Percentiles rank a stretch among this genome's conserved stretches.
Evolutionary conservation across 139 green algal species (phyloP).

Genomic region (Penium margaritaceum): DNA sequence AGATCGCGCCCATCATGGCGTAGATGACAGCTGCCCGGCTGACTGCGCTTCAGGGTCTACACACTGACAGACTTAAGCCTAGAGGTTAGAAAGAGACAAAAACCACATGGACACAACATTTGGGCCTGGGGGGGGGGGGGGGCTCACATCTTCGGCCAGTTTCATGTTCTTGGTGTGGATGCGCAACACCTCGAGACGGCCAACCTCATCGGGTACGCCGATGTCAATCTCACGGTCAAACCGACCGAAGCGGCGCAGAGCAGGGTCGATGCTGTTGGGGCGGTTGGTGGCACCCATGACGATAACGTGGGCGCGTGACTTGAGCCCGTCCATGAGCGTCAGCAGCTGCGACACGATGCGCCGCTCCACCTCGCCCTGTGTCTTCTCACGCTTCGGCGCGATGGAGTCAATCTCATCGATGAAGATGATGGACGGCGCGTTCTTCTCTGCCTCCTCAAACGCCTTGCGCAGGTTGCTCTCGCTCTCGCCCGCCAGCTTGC

Average conservation of each 20-base stretch:
- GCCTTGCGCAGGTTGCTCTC: slow-evolving; percentile 95
- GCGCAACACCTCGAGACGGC: slow-evolving; percentile 84
- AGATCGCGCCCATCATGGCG: no score
- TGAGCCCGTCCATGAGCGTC: slow-evolving; percentile 96
- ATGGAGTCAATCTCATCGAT: slow-evolving; percentile 99
- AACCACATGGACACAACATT: no score
- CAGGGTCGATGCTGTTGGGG: slow-evolving; percentile 94
- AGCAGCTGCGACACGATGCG: slow-evolving; percentile 98
- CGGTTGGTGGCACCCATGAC: slow-evolving; percentile 99
- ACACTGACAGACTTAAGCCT: no score
- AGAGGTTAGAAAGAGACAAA: no score
- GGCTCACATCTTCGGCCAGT: slow-evolving; percentile 74
- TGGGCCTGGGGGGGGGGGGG: no score
- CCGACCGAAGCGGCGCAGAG: slow-evolving; percentile 92
- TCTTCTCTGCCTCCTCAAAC: slow-evolving; percentile 98
- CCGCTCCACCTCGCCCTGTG: slow-evolving; percentile 95
- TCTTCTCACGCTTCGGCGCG: slow-evolving; percentile 98
- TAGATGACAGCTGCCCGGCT: no score
- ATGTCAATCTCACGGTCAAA: slow-evolving; percentile 99
- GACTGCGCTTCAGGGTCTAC: no score
- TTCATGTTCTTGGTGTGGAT: slow-evolving; percentile 99
- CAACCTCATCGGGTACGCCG: slow-evolving; percentile 90
- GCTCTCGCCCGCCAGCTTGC: slow-evolving; percentile 87
- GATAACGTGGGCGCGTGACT: slow-evolving; percentile 76
- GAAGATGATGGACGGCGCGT: slow-evolving; percentile 98